Evolutionary conservation across 139 green algal genomes (phyloP).

Genomic region (Chlamydomonas urium): DNA sequence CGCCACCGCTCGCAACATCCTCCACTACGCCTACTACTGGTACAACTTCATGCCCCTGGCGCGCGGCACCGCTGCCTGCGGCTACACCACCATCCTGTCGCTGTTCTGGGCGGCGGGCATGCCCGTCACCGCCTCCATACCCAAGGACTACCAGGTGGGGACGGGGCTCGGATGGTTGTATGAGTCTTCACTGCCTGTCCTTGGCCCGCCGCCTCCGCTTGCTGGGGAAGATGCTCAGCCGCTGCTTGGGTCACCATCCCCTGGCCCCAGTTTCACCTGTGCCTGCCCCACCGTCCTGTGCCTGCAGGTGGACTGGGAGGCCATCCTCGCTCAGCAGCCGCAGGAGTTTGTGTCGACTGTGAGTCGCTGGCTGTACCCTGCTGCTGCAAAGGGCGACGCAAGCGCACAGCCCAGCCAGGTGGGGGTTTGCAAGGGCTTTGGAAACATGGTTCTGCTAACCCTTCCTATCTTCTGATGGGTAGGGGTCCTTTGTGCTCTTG

Average conservation of each 20-base stretch:
- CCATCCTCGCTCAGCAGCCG: conserved; percentile 71
- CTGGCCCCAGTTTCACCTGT: neutral
- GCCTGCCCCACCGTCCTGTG: neutral
- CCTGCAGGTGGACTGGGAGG: conserved; percentile 87
- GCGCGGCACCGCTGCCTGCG: conserved; percentile 77
- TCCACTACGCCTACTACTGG: conserved; percentile 50
- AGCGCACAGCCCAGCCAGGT: no score
- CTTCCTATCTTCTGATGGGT: no score
- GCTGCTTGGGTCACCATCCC: neutral
- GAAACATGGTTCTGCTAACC: no score
- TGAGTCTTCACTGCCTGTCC: neutral
- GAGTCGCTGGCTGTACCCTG: conserved; percentile 24
- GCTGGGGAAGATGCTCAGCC: neutral
- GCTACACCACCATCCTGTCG: conserved; percentile 79
- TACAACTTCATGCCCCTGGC: conserved; percentile 98
- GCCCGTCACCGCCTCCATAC: conserved; percentile 68
- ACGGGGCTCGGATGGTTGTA: neutral
- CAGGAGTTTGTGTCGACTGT: conserved; percentile 54
- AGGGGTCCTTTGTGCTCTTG: no score
- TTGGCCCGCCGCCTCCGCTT: neutral
- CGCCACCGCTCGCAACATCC: neutral
- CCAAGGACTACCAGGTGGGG: conserved; percentile 74
- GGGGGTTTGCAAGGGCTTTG: no score
- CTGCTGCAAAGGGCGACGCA: no score
- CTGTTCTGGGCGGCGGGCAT: conserved; percentile 79